Evolutionary conservation across 2,329 filamentous ascomycete genomes (phyloP).

Genomic region (Didymella sp.): DNA sequence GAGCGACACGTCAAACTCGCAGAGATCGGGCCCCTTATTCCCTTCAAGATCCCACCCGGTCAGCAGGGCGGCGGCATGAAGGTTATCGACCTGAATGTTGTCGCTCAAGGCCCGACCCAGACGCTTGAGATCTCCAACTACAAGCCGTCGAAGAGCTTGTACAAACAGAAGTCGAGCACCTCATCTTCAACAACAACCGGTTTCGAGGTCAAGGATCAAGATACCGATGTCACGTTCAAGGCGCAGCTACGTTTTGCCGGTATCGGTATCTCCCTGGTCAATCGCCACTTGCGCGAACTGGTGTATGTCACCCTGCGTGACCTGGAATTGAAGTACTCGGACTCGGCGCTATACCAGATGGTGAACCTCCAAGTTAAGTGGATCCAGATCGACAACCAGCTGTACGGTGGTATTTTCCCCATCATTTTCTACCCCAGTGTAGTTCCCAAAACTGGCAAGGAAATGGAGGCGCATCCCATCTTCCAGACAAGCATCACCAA

Average conservation of each 20-base stretch:
- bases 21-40: constrained; percentile 94
- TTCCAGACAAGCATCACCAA: constrained; percentile 89
- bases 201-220: constrained; percentile 93
- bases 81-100: constrained; percentile 95
- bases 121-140: constrained; percentile 94
- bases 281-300: constrained; percentile 87
- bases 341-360: constrained; percentile 93
- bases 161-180: constrained; percentile 68
- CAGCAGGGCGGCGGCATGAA: constrained; percentile 71
- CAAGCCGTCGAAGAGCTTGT: constrained; percentile 89
- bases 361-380: constrained; percentile 91
- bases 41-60: constrained; percentile 82
- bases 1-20: constrained; percentile 93
- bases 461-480: constrained; percentile 95
- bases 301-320: constrained; percentile 94
- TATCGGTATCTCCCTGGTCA: constrained; percentile 91
- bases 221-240: constrained; percentile 86
- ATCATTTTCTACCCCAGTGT: constrained; percentile 97
- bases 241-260: constrained; percentile 88
- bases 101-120: constrained; percentile 93
- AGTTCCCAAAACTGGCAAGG: constrained; percentile 93
- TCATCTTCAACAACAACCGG: constrained; percentile 70
- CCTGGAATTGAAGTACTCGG: constrained; percentile 87
- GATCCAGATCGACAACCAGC: constrained; percentile 98
- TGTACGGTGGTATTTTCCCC: constrained; percentile 97